Conservation (phyloP, 441 rosid species). For the Bruguiera hainesii region DNA sequence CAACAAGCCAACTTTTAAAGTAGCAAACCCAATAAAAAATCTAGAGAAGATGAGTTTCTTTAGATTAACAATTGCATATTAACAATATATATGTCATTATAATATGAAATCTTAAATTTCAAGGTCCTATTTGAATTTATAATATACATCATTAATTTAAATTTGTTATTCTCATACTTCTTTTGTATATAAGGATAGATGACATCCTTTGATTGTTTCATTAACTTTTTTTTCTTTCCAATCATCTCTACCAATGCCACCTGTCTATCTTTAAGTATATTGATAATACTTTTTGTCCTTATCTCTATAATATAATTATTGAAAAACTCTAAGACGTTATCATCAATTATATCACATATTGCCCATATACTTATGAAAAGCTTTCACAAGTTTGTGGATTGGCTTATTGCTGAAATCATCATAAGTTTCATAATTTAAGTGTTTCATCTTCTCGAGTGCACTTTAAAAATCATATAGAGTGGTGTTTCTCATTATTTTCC, state of each 20-base stretch:
- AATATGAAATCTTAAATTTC: neutral
- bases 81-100: neutral
- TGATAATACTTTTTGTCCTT: neutral
- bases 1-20: too few relatives aligned
- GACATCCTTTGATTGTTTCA: too few relatives aligned
- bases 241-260: neutral
- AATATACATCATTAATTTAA: neutral
- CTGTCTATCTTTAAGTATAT: neutral
- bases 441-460: neutral
- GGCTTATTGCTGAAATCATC: neutral
- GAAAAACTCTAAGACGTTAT: neutral
- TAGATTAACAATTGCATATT: neutral
- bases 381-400: neutral
- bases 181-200: too few relatives aligned
- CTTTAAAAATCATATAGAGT: neutral
- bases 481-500: neutral
- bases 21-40: too few relatives aligned
- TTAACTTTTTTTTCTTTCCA: neutral
- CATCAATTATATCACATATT: neutral
- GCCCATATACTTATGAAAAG: neutral
- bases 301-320: neutral
- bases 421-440: neutral
- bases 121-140: neutral
- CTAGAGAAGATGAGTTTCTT: too few relatives aligned
- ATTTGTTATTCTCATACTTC: neutral